These are phyloP conservation scores for Tolypocladium album DNA, from an alignment of 2,329 filamentous ascomycete genomes.

Conservation along the genomic window DNA sequence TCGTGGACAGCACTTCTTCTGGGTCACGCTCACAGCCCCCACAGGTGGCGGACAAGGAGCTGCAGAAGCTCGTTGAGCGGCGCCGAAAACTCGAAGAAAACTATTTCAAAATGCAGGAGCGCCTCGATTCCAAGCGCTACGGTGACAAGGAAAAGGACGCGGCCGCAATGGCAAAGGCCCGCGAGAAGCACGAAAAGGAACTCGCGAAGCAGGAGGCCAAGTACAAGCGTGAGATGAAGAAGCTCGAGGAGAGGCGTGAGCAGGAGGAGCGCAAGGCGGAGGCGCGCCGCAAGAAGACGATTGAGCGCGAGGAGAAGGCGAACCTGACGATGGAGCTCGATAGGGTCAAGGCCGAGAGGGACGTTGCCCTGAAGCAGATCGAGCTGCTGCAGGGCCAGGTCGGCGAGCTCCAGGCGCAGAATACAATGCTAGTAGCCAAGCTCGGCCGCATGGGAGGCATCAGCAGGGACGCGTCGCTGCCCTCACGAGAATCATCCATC, in stretches of 20 bases:
- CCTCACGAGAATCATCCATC: neutral
- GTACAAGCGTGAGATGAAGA: constrained; percentile 51
- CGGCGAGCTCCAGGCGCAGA: constrained; percentile 47
- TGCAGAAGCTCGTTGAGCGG: constrained; percentile 51
- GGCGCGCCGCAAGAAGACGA: constrained; percentile 36
- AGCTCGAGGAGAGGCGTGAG: constrained; percentile 52
- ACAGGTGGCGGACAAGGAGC: constrained; percentile 44
- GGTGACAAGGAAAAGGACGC: constrained; percentile 41
- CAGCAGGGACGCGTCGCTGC: constrained; percentile 8
- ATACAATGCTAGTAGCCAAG: constrained; percentile 45
- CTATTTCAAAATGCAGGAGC: constrained; percentile 43
- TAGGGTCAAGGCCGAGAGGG: constrained; percentile 36
- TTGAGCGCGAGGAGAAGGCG: constrained; percentile 41
- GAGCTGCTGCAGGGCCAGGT: constrained; percentile 44
- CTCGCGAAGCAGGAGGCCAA: constrained; percentile 57
- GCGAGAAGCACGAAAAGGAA: constrained; percentile 53
- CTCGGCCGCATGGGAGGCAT: constrained; percentile 36
- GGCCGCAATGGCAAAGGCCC: constrained; percentile 41
- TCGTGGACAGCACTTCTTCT: constrained; percentile 22
- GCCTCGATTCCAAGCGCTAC: constrained; percentile 29
- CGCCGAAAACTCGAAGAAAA: constrained; percentile 53
- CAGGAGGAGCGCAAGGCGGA: constrained; percentile 52
- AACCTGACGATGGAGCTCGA: constrained; percentile 43
- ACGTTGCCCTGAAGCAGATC: constrained; percentile 40
- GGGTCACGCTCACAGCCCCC: constrained; percentile 22